Conservation (phyloP, 306 rosid genomes). For the Acacia melanoxylon region DNA sequence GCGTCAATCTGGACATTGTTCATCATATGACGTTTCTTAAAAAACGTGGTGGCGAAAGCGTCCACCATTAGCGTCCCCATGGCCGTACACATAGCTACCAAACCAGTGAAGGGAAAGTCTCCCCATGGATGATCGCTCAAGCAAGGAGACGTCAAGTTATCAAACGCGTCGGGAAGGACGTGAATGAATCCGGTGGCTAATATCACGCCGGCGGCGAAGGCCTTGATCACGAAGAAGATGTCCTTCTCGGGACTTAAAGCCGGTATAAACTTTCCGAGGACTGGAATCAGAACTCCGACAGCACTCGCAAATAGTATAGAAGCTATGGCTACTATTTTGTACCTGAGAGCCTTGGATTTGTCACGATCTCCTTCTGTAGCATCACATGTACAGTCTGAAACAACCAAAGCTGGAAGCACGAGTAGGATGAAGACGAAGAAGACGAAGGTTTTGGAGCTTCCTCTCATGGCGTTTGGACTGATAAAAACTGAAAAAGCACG, state of each 20-base stretch:
- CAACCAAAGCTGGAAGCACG: conserved; percentile 7
- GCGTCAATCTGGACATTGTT: not conserved
- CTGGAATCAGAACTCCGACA: conserved; percentile 61
- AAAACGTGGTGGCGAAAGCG: not conserved
- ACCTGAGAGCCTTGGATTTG: conserved; percentile 38
- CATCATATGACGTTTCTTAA: not conserved
- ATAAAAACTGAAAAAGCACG: no score
- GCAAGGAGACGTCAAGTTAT: not conserved
- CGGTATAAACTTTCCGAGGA: conserved; percentile 55
- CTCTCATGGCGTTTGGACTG: not conserved
- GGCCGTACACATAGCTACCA: not conserved
- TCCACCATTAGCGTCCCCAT: not conserved
- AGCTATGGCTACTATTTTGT: conserved; percentile 52
- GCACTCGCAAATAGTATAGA: conserved; percentile 59
- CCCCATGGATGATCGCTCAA: not conserved
- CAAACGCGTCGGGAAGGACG: conserved; percentile 41
- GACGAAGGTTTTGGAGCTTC: not conserved
- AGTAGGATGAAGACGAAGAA: not conserved
- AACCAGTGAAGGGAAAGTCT: not conserved
- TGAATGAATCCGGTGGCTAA: conserved; percentile 79
- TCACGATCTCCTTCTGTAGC: not conserved
- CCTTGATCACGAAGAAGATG: conserved; percentile 61
- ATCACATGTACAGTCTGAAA: conserved; percentile 33
- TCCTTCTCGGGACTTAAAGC: conserved; percentile 61
- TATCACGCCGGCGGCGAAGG: conserved; percentile 84